A percentile compares a stretch with the other conserved stretches of the same genome.
Conservation (phyloP, 148 eudicot species). For the Oxyria digyna region DNA sequence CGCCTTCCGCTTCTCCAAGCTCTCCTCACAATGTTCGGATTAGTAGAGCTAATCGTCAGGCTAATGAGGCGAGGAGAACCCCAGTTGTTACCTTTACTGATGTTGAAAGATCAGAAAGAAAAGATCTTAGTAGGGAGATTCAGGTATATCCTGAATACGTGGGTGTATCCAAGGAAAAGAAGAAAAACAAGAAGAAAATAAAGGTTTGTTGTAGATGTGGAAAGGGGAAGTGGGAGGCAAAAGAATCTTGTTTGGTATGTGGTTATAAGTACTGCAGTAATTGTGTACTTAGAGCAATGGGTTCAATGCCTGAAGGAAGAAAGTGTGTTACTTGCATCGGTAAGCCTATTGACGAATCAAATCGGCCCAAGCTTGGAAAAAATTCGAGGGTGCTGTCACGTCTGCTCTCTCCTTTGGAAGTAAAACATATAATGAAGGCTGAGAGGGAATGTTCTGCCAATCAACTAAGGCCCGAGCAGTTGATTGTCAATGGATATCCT, state of each 20-base stretch:
- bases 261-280: constrained; percentile 78
- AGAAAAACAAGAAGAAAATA: constrained; percentile 40
- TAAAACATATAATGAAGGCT: constrained; percentile 91
- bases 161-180: constrained; percentile 52
- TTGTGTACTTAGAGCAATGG: constrained; percentile 97
- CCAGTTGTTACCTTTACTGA: constrained; percentile 79
- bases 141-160: constrained; percentile 52
- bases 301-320: constrained; percentile 99
- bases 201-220: constrained; percentile 77
- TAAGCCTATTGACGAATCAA: constrained; percentile 75
- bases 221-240: constrained; percentile 91
- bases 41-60: constrained; percentile 13
- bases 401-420: constrained; percentile 83
- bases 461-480: constrained; percentile 95
- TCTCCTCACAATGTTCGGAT: constrained; percentile 31
- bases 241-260: constrained; percentile 80
- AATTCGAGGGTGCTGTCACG: constrained; percentile 69
- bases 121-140: constrained; percentile 25
- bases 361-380: constrained; percentile 62
- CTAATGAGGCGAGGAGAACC: constrained; percentile 47
- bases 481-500: constrained; percentile 67
- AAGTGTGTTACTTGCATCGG: constrained; percentile 95
- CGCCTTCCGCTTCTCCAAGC: constrained; percentile 65
- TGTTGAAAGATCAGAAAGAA: constrained; percentile 46
- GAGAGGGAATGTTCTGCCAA: constrained; percentile 95